Evolutionary conservation across 2,329 filamentous ascomycete species (phyloP), one percentile per base, ranked within the genome.

Genomic region (Fusarium sp.): DNA sequence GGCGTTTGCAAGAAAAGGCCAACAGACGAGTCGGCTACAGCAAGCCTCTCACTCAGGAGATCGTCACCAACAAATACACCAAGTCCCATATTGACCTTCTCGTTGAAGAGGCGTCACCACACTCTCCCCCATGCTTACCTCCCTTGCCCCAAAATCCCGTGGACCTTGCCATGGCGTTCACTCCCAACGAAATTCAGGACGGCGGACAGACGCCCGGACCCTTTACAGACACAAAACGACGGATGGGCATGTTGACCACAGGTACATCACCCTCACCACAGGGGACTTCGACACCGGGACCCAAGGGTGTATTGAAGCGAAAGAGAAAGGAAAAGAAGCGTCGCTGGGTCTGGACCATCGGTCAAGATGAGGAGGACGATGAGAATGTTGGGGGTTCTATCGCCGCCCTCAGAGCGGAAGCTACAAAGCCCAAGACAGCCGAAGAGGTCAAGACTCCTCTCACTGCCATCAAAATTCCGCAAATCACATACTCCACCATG

Each of bases 291-390:
- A 84, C 86, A 0, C 81, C 82, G 1, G 85, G 81, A 2, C 74
- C 81, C 6, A 83, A 81, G 1, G 86, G 86, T 3, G 82, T 88
- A 56, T 84, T 86, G n/a, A 91, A 90, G 78, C 83, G 86, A 11
- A 89, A 86, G 69, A 79, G 82, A 35, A 84, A 84, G 77, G 90
- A 92, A 73, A 91, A 90, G 85, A 91, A 88, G 80, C 84, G 90
- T 14, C 87, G 87, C 49, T 92, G 90, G 90, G 88, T 90, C 38
- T 92, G 90, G 90, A 92, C 90, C 2, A 91, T 92, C 51, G 88
- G 87, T 4, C 85, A 86, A 67, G 87, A 88, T 1, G 85, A 85
- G 2, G 84, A 86, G 9, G 84, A 84, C 16, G 82, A 85, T 56
- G 82, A 84, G 64, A 81, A 83, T 35, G 79, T 85, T 6, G 84